phyloP scores from a whole-genome alignment of 2,329 filamentous ascomycete genomes.

The Hymenotorrendiella dingleyae region DNA sequence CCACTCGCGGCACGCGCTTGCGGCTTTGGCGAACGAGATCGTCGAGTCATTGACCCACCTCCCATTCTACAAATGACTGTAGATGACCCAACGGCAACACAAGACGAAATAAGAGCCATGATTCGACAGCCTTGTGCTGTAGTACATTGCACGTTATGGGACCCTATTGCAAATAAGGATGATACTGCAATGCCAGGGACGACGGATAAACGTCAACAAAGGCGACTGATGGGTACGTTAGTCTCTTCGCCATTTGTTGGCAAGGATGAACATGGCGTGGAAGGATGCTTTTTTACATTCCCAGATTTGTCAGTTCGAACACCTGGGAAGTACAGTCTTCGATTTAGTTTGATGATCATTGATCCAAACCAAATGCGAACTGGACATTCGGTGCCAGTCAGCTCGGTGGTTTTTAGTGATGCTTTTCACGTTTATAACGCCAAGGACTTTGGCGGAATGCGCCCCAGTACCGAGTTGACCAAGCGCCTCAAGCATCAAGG shows the following conservation, averaged over 20 bases:
- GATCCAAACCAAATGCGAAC: slow-evolving; percentile 53
- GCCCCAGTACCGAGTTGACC: slow-evolving; percentile 67
- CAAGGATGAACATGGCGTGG: slow-evolving; percentile 63
- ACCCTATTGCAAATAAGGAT: slow-evolving; percentile 60
- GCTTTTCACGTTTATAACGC: slow-evolving; percentile 77
- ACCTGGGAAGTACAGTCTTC: slow-evolving; percentile 67
- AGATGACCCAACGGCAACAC: slow-evolving; percentile 47
- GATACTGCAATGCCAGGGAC: slow-evolving; percentile 59
- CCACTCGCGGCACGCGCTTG: slow-evolving; percentile 73
- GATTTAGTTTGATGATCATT: slow-evolving; percentile 68
- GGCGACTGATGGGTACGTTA: slow-evolving; percentile 72
- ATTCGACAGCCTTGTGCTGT: slow-evolving; percentile 61
- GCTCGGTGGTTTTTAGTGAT: slow-evolving; percentile 54
- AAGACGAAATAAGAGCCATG: slow-evolving; percentile 45
- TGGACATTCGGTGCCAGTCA: slow-evolving; percentile 45
- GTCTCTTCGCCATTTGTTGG: slow-evolving; percentile 74
- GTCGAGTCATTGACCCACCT: slow-evolving; percentile 76
- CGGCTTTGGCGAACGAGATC: slow-evolving; percentile 76
- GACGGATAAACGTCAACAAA: slow-evolving; percentile 61
- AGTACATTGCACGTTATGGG: slow-evolving; percentile 72
- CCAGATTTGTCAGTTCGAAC: slow-evolving; percentile 76
- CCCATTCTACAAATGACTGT: slow-evolving; percentile 73
- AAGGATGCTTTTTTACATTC: slow-evolving; percentile 83
- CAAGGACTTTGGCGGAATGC: slow-evolving; percentile 83
- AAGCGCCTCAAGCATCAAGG: slow-evolving; percentile 72